phyloP scores from a whole-genome alignment of 202 grass and related monocot species.

The Sporobolus alterniflorus region DNA sequence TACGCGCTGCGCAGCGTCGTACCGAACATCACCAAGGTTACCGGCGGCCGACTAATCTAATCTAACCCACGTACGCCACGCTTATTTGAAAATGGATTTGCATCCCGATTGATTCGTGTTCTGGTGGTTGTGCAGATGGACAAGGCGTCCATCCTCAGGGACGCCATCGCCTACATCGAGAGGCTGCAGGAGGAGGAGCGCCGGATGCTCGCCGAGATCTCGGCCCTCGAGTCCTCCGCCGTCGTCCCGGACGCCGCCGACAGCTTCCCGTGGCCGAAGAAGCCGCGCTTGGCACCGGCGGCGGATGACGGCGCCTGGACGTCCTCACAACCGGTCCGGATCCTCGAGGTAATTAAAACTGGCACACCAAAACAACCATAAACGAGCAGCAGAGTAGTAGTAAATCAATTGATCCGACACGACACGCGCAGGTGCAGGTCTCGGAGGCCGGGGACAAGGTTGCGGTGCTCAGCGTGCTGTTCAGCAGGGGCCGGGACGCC shows the following conservation, averaged over 20 bases:
- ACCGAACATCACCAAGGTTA: conserved; percentile 84
- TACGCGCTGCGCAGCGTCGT: conserved; percentile 78
- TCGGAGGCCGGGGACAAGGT: conserved; percentile 39
- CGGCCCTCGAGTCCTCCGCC: conserved; percentile 27
- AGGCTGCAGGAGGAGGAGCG: conserved; percentile 79
- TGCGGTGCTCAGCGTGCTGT: conserved; percentile 50
- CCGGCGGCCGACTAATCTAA: too few species aligned
- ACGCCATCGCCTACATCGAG: conserved; percentile 75
- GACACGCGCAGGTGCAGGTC: conserved; percentile 46
- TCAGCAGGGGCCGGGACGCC: conserved; percentile 41
- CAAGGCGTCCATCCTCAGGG: conserved; percentile 78
- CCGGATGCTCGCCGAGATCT: conserved; percentile 43
- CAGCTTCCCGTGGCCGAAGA: conserved; percentile 40
- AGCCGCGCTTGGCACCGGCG: background rate
- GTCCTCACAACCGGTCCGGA: conserved; percentile 8
- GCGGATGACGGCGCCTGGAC: background rate
- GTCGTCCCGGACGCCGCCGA: background rate
- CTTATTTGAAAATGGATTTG: too few species aligned
- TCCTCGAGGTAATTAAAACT: conserved; percentile 40
- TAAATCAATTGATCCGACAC: too few species aligned
- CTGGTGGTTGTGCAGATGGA: conserved; percentile 55
- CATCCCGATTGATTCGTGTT: too few species aligned
- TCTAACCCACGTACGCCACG: too few species aligned
- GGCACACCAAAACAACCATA: too few species aligned
- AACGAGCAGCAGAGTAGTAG: too few species aligned